phyloP scores from a whole-genome alignment of 2,329 filamentous ascomycete genomes.

The Coleophoma crateriformis region DNA sequence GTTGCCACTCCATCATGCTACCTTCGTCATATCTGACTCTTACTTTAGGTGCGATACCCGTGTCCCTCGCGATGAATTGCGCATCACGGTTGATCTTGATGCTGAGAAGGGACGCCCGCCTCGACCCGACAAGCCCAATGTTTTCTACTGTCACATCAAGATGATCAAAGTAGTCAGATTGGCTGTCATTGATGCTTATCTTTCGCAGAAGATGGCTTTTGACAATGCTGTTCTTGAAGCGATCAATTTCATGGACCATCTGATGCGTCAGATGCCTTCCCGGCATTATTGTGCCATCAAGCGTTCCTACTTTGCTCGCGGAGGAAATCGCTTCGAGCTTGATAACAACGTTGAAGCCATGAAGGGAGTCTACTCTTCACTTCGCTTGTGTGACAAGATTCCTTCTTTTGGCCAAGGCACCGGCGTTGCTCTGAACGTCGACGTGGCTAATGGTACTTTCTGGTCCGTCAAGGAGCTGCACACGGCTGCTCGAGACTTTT shows the following conservation, averaged over 20 bases:
- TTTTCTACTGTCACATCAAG: constrained; percentile 56
- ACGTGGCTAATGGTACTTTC: constrained; percentile 89
- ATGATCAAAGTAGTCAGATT: constrained; percentile 67
- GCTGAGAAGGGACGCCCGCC: constrained; percentile 40
- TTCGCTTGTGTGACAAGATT: constrained; percentile 63
- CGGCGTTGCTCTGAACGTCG: constrained; percentile 76
- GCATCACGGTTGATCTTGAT: constrained; percentile 67
- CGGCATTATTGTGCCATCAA: constrained; percentile 65
- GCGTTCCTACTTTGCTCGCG: constrained; percentile 67
- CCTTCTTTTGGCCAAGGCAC: constrained; percentile 31
- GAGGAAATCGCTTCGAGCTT: constrained; percentile 37
- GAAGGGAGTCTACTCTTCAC: constrained; percentile 85
- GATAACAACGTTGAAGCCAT: constrained; percentile 66
- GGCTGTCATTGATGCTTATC: constrained; percentile 57
- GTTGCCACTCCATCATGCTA: constrained; percentile 11
- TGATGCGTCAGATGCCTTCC: constrained; percentile 75
- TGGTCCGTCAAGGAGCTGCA: constrained; percentile 49
- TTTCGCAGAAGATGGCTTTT: constrained; percentile 53
- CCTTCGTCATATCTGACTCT: too few species aligned
- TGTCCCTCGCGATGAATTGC: constrained; percentile 37
- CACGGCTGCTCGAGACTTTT: constrained; percentile 26
- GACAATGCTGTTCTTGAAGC: constrained; percentile 68
- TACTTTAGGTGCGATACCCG: constrained; percentile 26
- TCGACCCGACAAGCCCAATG: constrained; percentile 27
- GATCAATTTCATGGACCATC: constrained; percentile 87